Base-by-base conservation (phyloP, 495 filamentous ascomycete genomes). In the Amniculicola lignicola region DNA sequence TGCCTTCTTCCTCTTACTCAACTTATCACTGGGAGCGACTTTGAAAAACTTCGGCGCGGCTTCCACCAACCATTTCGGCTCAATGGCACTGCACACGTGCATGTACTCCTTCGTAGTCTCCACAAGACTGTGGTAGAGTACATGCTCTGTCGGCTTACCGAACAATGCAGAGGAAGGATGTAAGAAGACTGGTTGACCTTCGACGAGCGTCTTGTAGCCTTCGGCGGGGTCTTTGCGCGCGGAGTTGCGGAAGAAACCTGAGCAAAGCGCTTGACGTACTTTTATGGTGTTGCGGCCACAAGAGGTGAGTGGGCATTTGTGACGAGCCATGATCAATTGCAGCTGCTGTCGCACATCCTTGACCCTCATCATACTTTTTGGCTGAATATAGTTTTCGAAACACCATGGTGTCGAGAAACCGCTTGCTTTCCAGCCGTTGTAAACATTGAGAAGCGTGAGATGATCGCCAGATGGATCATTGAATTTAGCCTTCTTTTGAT, bases 41-140 rank as follows among this genome's bases (percentile, higher is more conserved):
- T 95, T 95, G 81, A 97, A 97, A 79, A 96, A 96, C 0, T 88
- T 96, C 11, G 92, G 92, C 19, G 92, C 92, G 12, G 89, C 91
- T 52, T 94, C 89, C 11, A 96, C 89, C 27, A 85, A 76, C 81
- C 81, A 87, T 53, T 95, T 95, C 1, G 92, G 90, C 67, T 96
- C 92, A 60, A 97, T 96, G 3, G 79, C 78, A 0, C 89, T 94
- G 3, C 87, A 91, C 65, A 77, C 86, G 53, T 95, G 90, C 91
- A 96, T 96, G 70, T 96, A 97, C 72, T 96, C 91, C 73, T 92
- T 89, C 21, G 86, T 90, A 4, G 92, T 97, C 54, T 96, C 78
- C 0, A 96, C 87, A 31, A 97, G 71, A 0, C 79, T 83, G 61
- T 95, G 83, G 66, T 95, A 96, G 25, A 96, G 87, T 16, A 97